Evolutionary conservation across 441 rosid species (phyloP), one percentile per base, ranked within the genome.

Genomic region (Euphorbia schlechtendalii): DNA sequence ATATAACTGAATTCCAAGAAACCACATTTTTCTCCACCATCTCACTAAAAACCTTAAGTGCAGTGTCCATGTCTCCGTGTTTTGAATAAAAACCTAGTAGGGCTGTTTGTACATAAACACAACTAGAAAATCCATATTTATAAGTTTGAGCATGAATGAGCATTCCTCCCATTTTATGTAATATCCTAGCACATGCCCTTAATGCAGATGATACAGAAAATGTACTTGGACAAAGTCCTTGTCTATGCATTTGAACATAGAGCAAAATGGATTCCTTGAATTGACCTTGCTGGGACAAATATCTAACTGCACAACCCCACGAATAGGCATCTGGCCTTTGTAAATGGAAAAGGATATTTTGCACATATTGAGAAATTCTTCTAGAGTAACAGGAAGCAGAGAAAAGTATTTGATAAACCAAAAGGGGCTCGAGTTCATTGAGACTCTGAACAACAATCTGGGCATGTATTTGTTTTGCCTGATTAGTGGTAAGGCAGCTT

Each of bases 1-100:
- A 79, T 68, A 84, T 74, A 55, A 83, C 73, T 4, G 96, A 84
- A 73, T 86, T 88, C 92, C 92, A 86, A 0, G 85, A 73, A 46
- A 83, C 75, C 52, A 76, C 65, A 81, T 75, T 83, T 60, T 77
- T 83, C 52, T 56, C 56, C 70, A 71, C 78, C 55, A 67, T 80
- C 22, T 80, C 83, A 41, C 77, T 76, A 62, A 83, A 83, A 54
- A 80, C 80, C 67, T 73, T 73, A 57, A 68, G 60, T 6, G 82
- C 84, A 69, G 63, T 74, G 56, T 59, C 72, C 77, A 83, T 78
- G 67, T 77, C 76, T 57, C 83, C 84, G 14, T 80, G 74, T 71
- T 78, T 83, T 24, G 84, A 74, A 46, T 83, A 79, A 18, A 86
- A 69, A 80, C 83, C 92, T 48, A 86, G 78, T 5, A 86, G 80